These are phyloP conservation scores for Lecanoromycetidae sp. DNA, from an alignment of 2,329 filamentous ascomycete species.

Conservation along the genomic window DNA sequence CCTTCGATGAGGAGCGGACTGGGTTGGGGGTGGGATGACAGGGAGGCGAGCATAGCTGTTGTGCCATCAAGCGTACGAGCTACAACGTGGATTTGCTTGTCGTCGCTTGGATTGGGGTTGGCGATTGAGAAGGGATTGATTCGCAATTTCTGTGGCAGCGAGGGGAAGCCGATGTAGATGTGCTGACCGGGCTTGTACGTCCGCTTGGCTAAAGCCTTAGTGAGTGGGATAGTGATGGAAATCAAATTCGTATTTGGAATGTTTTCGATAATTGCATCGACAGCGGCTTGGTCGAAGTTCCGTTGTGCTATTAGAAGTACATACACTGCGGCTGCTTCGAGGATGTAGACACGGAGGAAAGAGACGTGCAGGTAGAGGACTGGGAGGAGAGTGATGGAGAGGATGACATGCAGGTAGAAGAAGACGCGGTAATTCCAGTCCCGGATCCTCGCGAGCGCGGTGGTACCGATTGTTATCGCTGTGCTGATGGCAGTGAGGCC, in stretches of 20 bases:
- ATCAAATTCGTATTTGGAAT: conserved; percentile 7
- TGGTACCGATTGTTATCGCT: conserved; percentile 35
- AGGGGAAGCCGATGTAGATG: conserved; percentile 15
- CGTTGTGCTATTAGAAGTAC: conserved; percentile 15
- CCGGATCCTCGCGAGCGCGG: conserved; percentile 37
- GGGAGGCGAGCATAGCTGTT: conserved; percentile 11
- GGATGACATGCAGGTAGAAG: conserved; percentile 43
- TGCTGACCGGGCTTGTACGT: conserved; percentile 14
- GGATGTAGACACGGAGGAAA: conserved; percentile 15
- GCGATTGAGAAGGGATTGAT: conserved; percentile 17
- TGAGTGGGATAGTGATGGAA: conserved; percentile 12
- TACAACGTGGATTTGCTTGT: conserved; percentile 48
- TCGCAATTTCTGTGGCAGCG: conserved; percentile 12
- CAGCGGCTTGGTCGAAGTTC: conserved; percentile 17
- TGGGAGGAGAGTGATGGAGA: conserved; percentile 22
- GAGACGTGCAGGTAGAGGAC: conserved; percentile 17
- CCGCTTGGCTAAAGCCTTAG: not conserved
- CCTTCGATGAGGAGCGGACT: conserved; percentile 15
- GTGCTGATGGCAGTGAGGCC: conserved; percentile 39
- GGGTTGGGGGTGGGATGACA: not conserved
- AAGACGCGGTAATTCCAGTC: conserved; percentile 40
- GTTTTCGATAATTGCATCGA: conserved; percentile 5
- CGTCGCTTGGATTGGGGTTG: conserved; percentile 6
- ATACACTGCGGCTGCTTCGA: conserved; percentile 15
- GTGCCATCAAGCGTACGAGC: conserved; percentile 24